These are phyloP conservation scores for Pyropia haitanensis DNA, from an alignment of 23 red algal genomes.

Conservation along the genomic window DNA sequence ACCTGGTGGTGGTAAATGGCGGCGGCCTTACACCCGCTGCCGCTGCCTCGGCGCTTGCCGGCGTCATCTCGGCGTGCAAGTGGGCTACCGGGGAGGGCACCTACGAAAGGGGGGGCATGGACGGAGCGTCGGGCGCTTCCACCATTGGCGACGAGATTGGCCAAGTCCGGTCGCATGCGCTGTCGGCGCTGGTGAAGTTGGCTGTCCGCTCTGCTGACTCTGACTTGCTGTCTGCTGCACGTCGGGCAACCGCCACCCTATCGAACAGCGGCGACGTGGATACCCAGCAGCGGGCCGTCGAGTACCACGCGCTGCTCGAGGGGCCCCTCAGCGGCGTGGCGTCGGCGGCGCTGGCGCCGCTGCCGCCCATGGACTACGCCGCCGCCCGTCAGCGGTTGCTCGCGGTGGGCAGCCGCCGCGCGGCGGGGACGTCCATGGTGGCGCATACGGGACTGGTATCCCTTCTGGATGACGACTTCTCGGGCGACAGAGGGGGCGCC, in stretches of 20 bases:
- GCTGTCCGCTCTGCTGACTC: conserved; percentile 3
- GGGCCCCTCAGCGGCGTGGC: conserved; percentile 13
- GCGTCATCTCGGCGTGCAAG: neutral
- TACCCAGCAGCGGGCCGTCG: conserved; percentile 76
- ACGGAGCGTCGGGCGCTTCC: conserved; percentile 6
- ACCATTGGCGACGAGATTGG: conserved; percentile 9
- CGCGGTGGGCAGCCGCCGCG: too few relatives aligned
- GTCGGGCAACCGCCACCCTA: neutral
- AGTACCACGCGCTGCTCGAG: conserved; percentile 49
- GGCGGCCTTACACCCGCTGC: conserved; percentile 7
- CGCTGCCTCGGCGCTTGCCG: conserved; percentile 10
- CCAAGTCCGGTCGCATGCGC: conserved; percentile 16
- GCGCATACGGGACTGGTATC: too few relatives aligned
- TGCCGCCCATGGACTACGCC: conserved; percentile 62
- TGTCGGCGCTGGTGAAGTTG: conserved; percentile 48
- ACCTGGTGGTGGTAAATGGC: conserved; percentile 5
- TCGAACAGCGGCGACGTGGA: conserved; percentile 42
- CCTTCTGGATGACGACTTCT: too few relatives aligned
- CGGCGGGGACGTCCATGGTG: too few relatives aligned
- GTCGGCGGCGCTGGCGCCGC: conserved; percentile 24
- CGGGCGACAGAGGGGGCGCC: too few relatives aligned
- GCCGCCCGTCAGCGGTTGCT: conserved; percentile 12
- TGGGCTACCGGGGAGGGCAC: neutral
- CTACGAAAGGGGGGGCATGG: conserved; percentile 11
- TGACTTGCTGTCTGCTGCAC: neutral